Percentiles rank a stretch among this genome's conserved stretches.
phyloP scores from a whole-genome alignment of 148 eudicot species.

The Rheum nobile region DNA sequence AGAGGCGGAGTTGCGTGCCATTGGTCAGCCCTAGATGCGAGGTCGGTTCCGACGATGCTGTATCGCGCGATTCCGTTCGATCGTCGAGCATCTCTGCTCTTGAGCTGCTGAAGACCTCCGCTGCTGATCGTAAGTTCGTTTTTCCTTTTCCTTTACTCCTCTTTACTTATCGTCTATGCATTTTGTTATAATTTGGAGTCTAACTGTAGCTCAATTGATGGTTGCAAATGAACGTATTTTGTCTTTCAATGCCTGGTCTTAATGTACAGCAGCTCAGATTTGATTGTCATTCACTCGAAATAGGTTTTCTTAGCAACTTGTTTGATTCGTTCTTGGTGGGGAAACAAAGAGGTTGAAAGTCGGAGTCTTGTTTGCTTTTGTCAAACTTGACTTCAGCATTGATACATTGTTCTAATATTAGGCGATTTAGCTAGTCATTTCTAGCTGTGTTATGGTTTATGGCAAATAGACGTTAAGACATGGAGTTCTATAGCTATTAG shows the following conservation, averaged over 20 bases:
- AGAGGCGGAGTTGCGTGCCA: constrained; percentile 14
- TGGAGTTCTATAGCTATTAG: not conserved
- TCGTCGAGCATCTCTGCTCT: constrained; percentile 33
- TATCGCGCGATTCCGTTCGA: constrained; percentile 7
- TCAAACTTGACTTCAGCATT: not conserved
- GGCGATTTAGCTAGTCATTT: not conserved
- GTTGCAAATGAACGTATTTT: not conserved
- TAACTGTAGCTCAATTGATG: not conserved
- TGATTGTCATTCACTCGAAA: not conserved
- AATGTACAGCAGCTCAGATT: not conserved
- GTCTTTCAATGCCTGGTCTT: not conserved
- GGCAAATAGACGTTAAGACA: not conserved
- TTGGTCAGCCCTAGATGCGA: constrained; percentile 28
- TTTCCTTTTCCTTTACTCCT: not conserved
- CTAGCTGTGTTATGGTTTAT: not conserved
- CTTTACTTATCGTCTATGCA: not conserved
- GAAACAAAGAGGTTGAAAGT: not conserved
- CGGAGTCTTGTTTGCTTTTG: not conserved
- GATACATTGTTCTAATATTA: not conserved
- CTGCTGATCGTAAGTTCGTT: constrained; percentile 28
- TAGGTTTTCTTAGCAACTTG: not conserved
- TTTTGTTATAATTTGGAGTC: not conserved
- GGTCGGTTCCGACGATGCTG: constrained; percentile 19
- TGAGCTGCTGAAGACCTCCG: constrained; percentile 37
- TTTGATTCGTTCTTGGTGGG: not conserved